These are phyloP conservation scores for Komagataella pastoris DNA, from an alignment of 805 yeast genomes.

Conservation along the genomic window DNA sequence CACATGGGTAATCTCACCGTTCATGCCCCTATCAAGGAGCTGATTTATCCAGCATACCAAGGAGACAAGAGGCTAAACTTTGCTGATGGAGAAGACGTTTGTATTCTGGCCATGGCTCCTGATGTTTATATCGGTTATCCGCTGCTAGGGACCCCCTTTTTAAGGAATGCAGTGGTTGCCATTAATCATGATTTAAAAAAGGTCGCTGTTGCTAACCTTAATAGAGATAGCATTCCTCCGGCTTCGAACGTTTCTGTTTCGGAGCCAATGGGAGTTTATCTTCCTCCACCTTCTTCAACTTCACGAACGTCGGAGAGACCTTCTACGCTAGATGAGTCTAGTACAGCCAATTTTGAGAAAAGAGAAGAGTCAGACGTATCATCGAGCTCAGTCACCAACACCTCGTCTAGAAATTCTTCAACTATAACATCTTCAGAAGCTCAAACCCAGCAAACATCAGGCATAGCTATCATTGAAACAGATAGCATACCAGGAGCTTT, in stretches of 20 bases:
- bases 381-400: neutral
- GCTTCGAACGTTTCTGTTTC: neutral
- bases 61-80: conserved; percentile 28
- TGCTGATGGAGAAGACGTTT: conserved; percentile 41
- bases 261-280: neutral
- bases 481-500: conserved; percentile 19
- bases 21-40: conserved; percentile 32
- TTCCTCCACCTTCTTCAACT: neutral
- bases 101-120: conserved; percentile 40
- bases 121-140: conserved; percentile 32
- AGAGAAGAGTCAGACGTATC: neutral
- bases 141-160: conserved; percentile 44
- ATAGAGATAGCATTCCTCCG: neutral
- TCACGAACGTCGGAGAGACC: neutral
- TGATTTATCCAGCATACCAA: conserved; percentile 25
- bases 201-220: conserved; percentile 43
- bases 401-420: neutral
- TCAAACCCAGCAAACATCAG: neutral
- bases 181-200: conserved; percentile 45
- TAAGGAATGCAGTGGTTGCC: conserved; percentile 40
- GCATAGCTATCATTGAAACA: conserved; percentile 10
- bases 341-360: neutral
- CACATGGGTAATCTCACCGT: conserved; percentile 38
- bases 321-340: neutral
- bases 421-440: neutral